Conservation (phyloP, 176 grass and related monocot genomes). For the Triticum turgidum region DNA sequence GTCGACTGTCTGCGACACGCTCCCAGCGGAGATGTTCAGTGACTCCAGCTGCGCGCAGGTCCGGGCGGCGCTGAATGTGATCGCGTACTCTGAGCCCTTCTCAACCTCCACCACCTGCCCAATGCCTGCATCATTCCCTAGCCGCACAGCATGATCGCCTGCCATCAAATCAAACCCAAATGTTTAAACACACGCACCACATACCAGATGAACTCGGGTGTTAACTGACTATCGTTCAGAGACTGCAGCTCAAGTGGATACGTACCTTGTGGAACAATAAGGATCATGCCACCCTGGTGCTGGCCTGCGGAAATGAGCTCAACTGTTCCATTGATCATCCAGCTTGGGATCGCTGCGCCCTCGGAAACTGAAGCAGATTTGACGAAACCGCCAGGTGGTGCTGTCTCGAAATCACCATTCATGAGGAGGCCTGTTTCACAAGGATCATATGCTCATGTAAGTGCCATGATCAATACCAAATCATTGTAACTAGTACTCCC, state of each 20-base stretch:
- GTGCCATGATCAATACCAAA: neutral
- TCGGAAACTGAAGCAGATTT: constrained; percentile 58
- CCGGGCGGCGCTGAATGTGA: constrained; percentile 91
- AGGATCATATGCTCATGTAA: constrained; percentile 6
- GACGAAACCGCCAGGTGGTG: constrained; percentile 64
- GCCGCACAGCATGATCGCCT: constrained; percentile 80
- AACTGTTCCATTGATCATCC: constrained; percentile 93
- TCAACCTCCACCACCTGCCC: constrained; percentile 70
- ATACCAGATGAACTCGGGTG: neutral
- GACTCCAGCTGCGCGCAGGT: constrained; percentile 94
- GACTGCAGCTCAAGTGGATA: neutral
- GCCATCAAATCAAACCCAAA: constrained; percentile 18
- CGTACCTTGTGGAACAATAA: constrained; percentile 89
- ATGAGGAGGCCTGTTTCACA: constrained; percentile 67
- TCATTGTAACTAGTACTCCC: neutral
- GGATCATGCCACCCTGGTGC: constrained; percentile 96
- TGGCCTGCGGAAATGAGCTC: constrained; percentile 88
- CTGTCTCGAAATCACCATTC: constrained; percentile 89
- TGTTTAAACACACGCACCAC: neutral
- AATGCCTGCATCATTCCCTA: constrained; percentile 92
- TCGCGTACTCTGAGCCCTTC: constrained; percentile 76
- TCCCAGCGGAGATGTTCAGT: constrained; percentile 74
- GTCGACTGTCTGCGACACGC: constrained; percentile 65
- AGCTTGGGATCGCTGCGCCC: constrained; percentile 64
- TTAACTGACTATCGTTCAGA: neutral